Percentiles rank a stretch among this genome's conserved stretches.
These are phyloP conservation scores for Hygrophorus pudorinus DNA, from an alignment of 768 basidiomycete species.

Conservation along the genomic window DNA sequence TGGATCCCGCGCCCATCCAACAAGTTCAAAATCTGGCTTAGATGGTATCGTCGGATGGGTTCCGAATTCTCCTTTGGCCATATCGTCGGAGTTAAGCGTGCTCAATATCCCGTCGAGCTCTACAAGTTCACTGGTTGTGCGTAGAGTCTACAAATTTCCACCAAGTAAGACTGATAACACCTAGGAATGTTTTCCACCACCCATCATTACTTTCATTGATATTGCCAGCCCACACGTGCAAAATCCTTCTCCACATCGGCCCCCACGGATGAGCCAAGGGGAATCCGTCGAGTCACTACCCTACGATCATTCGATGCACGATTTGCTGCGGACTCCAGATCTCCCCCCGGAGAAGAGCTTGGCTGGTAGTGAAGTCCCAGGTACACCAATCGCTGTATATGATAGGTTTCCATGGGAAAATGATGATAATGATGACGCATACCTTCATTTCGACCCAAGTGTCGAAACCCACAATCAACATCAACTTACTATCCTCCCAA, in stretches of 20 bases:
- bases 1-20: not conserved
- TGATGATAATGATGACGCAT: constrained; percentile 20
- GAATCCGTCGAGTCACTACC: constrained; percentile 6
- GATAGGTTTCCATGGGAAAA: not conserved
- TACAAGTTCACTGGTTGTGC: not conserved
- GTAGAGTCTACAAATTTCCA: not conserved
- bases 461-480: not conserved
- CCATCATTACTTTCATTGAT: constrained; percentile 2
- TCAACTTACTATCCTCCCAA: constrained; percentile 1
- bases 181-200: constrained; percentile 12
- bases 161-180: constrained; percentile 23
- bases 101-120: not conserved
- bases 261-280: no score
- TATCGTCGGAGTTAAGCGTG: not conserved
- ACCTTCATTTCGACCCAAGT: constrained; percentile 25
- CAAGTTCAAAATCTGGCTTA: not conserved
- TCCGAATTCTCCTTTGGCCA: no score
- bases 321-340: no score
- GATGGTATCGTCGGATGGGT: not conserved
- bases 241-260: constrained; percentile 15
- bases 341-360: constrained; percentile 2
- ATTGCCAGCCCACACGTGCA: constrained; percentile 18
- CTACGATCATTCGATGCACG: constrained; percentile 5
- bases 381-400: not conserved
- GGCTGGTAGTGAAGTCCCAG: not conserved